Base-by-base conservation (phyloP, 1,284 basidiomycete species). In the Malassezia brasiliensis region DNA sequence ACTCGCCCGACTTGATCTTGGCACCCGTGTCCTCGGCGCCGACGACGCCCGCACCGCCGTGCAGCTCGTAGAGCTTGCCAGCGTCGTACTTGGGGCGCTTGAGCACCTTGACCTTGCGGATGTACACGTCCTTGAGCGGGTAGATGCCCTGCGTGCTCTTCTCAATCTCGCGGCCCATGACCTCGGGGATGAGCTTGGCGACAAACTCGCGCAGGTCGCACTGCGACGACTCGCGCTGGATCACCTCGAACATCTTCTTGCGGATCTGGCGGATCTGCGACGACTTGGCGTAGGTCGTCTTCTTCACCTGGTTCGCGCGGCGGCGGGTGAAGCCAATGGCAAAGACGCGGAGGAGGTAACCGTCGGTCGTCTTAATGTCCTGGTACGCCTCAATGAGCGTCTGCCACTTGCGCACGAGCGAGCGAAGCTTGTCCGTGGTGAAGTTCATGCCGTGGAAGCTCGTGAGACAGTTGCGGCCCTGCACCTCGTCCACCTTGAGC, bases 401-500 rank as follows among this genome's bases (percentile, higher is more conserved):
- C 80, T 98, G 94, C 94, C 94, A 99, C 81, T 98, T 99, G 78
- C 93, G 90, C 71, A 98, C 94, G 74, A 99, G 90, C 56, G 94
- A 98, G 65, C 94, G 90, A 68, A 98, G 85, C 81, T 98, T 98
- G 85, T 99, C 94, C 64, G 90, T 94, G 64, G 94, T 98, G 81
- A 99, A 96, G 81, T 94, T 89, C 94, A 99, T 98, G 77, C 93
- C 94, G 81, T 93, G 87, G 87, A 99, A 99, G 80, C 93, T 96
- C 78, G 94, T 96, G 56, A 98, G 83, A 82, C 91, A 96, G 83
- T 88, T 93, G 82, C 91, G 94, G 81, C 93, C 94, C 81, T 96
- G 86, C 66, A 99, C 83, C 76, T 96, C 93, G 77, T 98, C 93
- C 72, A 98, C 83, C 73, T 90, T 87, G 77, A 99, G 84, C 81